Percentiles rank a stretch among this genome's conserved stretches.
Evolutionary conservation across 2,329 filamentous ascomycete genomes (phyloP).

Genomic region (Xylariales sp.): DNA sequence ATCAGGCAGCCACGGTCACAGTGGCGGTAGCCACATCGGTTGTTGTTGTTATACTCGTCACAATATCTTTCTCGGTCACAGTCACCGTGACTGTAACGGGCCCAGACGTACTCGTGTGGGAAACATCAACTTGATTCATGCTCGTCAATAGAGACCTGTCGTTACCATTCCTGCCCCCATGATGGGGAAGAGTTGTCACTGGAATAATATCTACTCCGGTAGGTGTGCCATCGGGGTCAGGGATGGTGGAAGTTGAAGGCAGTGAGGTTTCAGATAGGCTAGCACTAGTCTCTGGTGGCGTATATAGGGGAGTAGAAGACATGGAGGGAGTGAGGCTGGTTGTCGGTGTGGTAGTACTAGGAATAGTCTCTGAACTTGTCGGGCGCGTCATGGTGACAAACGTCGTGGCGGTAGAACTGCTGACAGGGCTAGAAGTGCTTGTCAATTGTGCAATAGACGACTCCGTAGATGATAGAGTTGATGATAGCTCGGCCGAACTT

Average conservation of each 20-base stretch:
- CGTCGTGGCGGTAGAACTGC: constrained; percentile 27
- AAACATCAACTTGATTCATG: neutral
- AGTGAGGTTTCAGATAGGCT: neutral
- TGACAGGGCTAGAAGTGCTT: constrained; percentile 1
- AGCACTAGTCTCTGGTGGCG: constrained; percentile 8
- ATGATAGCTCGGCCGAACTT: constrained; percentile 15
- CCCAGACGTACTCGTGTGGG: neutral
- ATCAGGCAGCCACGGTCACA: constrained; percentile 23
- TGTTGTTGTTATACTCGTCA: constrained; percentile 21
- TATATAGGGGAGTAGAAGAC: constrained; percentile 5
- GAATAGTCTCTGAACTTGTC: constrained; percentile 24
- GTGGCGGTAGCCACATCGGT: constrained; percentile 25
- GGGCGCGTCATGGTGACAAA: constrained; percentile 33
- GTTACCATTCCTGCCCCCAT: neutral
- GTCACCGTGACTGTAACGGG: constrained; percentile 31
- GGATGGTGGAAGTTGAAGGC: constrained; percentile 16
- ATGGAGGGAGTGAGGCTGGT: constrained; percentile 3
- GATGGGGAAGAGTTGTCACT: constrained; percentile 12
- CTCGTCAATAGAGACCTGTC: constrained; percentile 2
- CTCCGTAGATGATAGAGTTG: constrained; percentile 21
- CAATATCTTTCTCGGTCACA: constrained; percentile 31
- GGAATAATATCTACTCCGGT: constrained; percentile 37
- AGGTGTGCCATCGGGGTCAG: constrained; percentile 20
- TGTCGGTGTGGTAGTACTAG: constrained; percentile 27
- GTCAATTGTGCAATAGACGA: constrained; percentile 17